Evolutionary conservation across 805 yeast genomes (phyloP).

Genomic region (Starmerella gropengiesseri): DNA sequence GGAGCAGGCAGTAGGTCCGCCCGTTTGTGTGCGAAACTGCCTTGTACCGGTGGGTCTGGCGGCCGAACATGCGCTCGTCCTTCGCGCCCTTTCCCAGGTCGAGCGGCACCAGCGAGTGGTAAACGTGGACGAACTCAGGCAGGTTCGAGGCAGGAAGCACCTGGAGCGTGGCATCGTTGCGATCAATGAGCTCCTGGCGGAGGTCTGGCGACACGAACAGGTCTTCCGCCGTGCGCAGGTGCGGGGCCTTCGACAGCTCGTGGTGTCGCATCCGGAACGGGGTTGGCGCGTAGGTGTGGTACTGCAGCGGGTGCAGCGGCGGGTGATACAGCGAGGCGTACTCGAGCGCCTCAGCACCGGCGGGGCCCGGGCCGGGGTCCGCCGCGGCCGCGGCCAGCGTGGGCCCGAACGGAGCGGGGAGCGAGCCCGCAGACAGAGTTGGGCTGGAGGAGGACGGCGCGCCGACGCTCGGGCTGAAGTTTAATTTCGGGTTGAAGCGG

Average conservation of each 20-base stretch:
- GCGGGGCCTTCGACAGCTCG: conserved; percentile 42
- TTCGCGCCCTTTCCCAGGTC: conserved; percentile 34
- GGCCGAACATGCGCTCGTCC: conserved; percentile 37
- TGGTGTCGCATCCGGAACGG: conserved; percentile 41
- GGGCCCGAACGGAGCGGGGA: neutral
- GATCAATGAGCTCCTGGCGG: conserved; percentile 58
- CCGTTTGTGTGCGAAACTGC: conserved; percentile 75
- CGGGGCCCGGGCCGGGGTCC: neutral
- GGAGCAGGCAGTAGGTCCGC: conserved; percentile 58
- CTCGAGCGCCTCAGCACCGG: conserved; percentile 12
- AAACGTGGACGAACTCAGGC: conserved; percentile 69
- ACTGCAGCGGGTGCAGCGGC: conserved; percentile 41
- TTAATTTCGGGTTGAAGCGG: conserved; percentile 18
- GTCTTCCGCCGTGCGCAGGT: conserved; percentile 58
- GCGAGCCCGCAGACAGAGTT: neutral
- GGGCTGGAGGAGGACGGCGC: conserved; percentile 5
- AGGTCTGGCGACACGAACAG: conserved; percentile 64
- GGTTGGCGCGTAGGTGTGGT: conserved; percentile 81
- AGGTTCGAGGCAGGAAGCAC: conserved; percentile 47
- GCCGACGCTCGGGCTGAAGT: conserved; percentile 10
- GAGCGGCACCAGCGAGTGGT: conserved; percentile 76
- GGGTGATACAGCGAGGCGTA: conserved; percentile 22
- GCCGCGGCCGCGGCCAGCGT: neutral
- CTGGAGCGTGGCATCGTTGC: conserved; percentile 72
- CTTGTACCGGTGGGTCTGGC: conserved; percentile 57